Evolutionary conservation across 2,329 filamentous ascomycete species (phyloP), one percentile per base, ranked within the genome.

Genomic region (Aspergillus sp.): DNA sequence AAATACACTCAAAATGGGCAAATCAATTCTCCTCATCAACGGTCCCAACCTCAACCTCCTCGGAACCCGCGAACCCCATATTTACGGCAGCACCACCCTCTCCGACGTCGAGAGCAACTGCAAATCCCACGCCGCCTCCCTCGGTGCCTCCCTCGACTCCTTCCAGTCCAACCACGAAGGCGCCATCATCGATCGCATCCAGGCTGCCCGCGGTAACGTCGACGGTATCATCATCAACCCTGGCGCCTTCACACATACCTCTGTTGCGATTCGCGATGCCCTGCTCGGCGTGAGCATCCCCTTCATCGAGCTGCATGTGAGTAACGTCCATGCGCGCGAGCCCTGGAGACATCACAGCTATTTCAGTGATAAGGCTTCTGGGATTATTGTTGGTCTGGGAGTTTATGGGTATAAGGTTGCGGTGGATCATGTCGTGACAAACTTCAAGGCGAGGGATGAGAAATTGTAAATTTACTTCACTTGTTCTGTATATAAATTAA

Each of bases 41-140:
- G 86, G 86, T n/a, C 85, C 86, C 29, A 90, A 90, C 64, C 82
- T 90, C 56, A 90, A 90, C 68, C 82, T 90, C 39, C 77, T 90
- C 28, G 86, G 86, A 31, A 84, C 79, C 9, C 77, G 87, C 19
- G 86, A 91, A 62, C 86, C 86, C 11, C 70, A 81, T 27, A 76
- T 88, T 56, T 90, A 90, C 69, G 86, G 86, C 59, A 74, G 71
- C 48, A 82, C 81, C 1, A 88, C 85, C 0, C 79, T 90, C 9
- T 40, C 70, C 13, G 78, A 87, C 51, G 75, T 90, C 11, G 73
- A 81, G 37, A 46, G 64, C 2, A 53, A 68, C 7, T 76, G 77
- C 26, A 57, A 69, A 39, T 48, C 67, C 0, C 79, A 83, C 47
- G 79, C 79, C 29, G 38, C 64, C 0, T 50, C 60, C 0, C 73